These are phyloP conservation scores for Apophysomyces elegans DNA, from an alignment of 371 early-diverging fungal species.

Conservation along the genomic window DNA sequence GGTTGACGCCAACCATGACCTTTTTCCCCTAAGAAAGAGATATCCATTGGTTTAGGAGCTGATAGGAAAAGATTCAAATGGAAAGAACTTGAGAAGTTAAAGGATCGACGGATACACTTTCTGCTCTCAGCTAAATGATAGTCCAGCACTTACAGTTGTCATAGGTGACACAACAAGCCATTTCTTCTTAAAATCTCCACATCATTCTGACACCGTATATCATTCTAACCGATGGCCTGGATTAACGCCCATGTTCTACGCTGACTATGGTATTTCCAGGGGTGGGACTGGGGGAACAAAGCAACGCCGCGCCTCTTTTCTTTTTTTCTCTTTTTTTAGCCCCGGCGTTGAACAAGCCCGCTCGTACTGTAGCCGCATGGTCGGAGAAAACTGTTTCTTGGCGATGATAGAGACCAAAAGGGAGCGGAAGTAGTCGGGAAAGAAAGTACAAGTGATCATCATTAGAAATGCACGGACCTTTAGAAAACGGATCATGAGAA, in stretches of 20 bases:
- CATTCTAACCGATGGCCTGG: conserved; percentile 4
- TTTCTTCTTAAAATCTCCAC: neutral
- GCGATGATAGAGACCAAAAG: conserved; percentile 5
- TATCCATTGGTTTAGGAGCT: neutral
- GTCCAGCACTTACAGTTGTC: neutral
- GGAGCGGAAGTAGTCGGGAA: neutral
- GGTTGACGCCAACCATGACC: neutral
- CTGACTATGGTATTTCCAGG: conserved; percentile 9
- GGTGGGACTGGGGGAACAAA: conserved; percentile 5
- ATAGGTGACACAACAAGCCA: neutral
- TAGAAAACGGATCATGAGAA: neutral
- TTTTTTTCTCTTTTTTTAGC: neutral
- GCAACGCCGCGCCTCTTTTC: neutral
- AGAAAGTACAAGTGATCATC: neutral
- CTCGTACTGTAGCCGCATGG: conserved; percentile 4
- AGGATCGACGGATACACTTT: neutral
- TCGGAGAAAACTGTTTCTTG: conserved; percentile 5
- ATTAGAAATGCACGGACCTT: conserved; percentile 1
- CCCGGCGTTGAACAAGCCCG: conserved; percentile 6
- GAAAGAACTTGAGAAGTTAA: neutral
- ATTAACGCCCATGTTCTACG: neutral
- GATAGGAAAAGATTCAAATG: neutral
- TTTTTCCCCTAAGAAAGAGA: neutral
- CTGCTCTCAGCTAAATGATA: neutral
- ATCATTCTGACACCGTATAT: neutral